A percentile compares a stretch with the other conserved stretches of the same genome.
These are phyloP conservation scores for Pyrenochaeta sp. DNA, from an alignment of 2,329 filamentous ascomycete species.

Conservation along the genomic window DNA sequence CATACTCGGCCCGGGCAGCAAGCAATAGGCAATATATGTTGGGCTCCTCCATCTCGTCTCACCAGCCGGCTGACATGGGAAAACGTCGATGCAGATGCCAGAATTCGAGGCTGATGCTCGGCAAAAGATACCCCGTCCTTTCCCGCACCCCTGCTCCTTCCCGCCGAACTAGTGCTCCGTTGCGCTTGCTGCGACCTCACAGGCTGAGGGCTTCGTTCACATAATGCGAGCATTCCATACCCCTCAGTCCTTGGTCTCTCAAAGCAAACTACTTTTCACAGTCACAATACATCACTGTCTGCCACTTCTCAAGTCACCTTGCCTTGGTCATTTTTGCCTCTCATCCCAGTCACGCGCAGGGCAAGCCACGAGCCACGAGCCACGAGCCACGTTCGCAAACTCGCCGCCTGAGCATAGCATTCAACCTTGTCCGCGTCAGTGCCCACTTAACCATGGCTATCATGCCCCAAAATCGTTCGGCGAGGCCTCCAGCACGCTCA, in stretches of 20 bases:
- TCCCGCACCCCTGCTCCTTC: background rate
- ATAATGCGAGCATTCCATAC: too few relatives aligned
- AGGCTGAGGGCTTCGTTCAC: too few relatives aligned
- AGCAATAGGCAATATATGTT: slow-evolving; percentile 1
- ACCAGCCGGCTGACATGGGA: slow-evolving; percentile 2
- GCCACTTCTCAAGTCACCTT: background rate
- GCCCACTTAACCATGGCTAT: background rate
- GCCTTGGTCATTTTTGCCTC: background rate
- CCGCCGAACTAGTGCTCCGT: background rate
- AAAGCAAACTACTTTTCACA: too few relatives aligned
- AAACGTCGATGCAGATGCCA: background rate
- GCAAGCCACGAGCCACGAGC: slow-evolving; percentile 1
- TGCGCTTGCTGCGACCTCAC: background rate
- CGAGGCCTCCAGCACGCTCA: slow-evolving; percentile 2
- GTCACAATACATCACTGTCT: too few relatives aligned
- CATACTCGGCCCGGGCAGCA: slow-evolving; percentile 2
- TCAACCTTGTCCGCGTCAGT: background rate
- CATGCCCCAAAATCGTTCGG: background rate
- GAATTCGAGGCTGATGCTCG: background rate
- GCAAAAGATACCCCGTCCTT: background rate
- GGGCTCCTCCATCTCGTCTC: background rate
- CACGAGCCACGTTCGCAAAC: slow-evolving; percentile 1
- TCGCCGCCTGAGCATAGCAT: slow-evolving; percentile 1
- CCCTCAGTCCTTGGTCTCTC: too few relatives aligned
- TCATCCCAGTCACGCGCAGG: slow-evolving; percentile 9